Evolutionary conservation across 2,329 filamentous ascomycete species (phyloP).

Genomic region (Calonectria fujianensis): DNA sequence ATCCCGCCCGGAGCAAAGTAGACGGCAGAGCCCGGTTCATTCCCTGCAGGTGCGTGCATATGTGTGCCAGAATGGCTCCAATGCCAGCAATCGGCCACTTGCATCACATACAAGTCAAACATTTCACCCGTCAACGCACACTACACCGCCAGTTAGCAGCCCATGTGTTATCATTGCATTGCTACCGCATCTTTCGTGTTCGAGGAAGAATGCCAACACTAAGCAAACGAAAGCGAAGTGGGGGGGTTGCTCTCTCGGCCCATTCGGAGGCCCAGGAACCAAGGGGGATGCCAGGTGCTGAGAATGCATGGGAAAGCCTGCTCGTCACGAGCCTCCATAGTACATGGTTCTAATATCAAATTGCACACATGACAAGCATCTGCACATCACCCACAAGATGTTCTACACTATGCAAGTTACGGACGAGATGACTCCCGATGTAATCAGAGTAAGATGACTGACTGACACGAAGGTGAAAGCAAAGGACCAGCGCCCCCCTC

Average conservation of each 20-base stretch:
- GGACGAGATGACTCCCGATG: not conserved
- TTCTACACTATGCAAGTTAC: not conserved
- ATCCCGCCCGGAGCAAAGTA: slow-evolving; percentile 12
- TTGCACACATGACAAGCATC: slow-evolving; percentile 13
- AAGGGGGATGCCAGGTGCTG: not conserved
- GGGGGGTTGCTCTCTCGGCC: not conserved
- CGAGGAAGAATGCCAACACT: slow-evolving; percentile 13
- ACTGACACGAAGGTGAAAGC: not conserved
- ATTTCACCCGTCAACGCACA: slow-evolving; percentile 10
- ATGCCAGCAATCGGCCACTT: slow-evolving; percentile 14
- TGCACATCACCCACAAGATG: slow-evolving; percentile 25
- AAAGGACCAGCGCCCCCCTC: not conserved
- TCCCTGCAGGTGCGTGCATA: slow-evolving; percentile 25
- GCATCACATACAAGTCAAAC: slow-evolving; percentile 21
- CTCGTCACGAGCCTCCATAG: slow-evolving; percentile 8
- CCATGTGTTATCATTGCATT: not conserved
- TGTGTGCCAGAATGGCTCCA: slow-evolving; percentile 18
- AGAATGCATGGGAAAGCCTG: not conserved
- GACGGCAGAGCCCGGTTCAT: not conserved
- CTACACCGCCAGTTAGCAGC: slow-evolving; percentile 28
- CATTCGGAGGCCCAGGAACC: slow-evolving; percentile 12
- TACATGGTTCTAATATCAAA: slow-evolving; percentile 1
- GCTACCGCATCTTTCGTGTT: not conserved
- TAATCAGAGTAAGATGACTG: not conserved
- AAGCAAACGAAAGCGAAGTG: slow-evolving; percentile 26